Evolutionary conservation across 345 rosid species (phyloP).

Genomic region (Eucalyptus fibrosa): DNA sequence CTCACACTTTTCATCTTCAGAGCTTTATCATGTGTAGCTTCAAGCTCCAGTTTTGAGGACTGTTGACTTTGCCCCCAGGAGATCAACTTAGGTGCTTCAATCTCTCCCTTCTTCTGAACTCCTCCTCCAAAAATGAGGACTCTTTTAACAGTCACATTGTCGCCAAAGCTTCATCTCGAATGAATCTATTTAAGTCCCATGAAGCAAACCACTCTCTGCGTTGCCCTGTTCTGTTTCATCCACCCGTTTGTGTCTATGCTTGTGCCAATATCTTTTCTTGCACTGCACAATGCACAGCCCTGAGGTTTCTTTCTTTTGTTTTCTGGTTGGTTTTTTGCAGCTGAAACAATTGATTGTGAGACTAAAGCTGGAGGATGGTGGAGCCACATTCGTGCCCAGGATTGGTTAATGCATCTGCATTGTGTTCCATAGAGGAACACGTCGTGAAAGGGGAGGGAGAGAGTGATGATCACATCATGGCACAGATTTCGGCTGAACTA

Average conservation of each 20-base stretch:
- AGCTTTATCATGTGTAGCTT: background rate
- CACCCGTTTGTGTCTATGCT: background rate
- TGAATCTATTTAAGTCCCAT: background rate
- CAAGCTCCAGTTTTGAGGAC: background rate
- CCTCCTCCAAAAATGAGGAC: background rate
- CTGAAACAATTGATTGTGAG: background rate
- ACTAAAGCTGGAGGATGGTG: constrained; percentile 10
- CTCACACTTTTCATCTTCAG: background rate
- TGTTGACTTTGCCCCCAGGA: background rate
- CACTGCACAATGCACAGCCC: background rate
- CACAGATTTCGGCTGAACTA: constrained; percentile 33
- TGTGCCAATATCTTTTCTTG: background rate
- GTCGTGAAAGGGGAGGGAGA: constrained; percentile 14
- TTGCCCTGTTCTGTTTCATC: background rate
- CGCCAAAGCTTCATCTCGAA: background rate
- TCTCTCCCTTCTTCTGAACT: background rate
- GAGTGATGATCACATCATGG: background rate
- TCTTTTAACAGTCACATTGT: background rate
- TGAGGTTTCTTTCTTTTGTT: background rate
- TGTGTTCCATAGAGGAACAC: constrained; percentile 20
- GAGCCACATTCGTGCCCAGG: constrained; percentile 25
- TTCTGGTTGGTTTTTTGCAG: background rate
- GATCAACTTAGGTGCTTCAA: background rate
- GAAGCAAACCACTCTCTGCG: background rate
- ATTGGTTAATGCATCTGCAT: constrained; percentile 28